Base-by-base conservation (phyloP, 805 yeast genomes). In the Wickerhamomyces pijperi region DNA sequence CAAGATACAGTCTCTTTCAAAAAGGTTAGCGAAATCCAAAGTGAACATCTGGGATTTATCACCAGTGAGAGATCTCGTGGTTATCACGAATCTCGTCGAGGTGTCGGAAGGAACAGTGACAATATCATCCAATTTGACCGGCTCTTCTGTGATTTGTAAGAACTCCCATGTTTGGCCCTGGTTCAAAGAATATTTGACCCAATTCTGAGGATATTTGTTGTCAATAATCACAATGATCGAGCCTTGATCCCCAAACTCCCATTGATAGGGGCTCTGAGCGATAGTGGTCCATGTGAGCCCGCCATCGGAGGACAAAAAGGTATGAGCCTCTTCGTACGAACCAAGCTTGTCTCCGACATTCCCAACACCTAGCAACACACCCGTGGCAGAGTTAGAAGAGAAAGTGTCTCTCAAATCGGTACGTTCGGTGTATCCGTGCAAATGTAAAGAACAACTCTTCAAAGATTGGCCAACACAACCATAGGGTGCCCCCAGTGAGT, bases 191-290 rank as follows among this genome's bases (percentile, higher is more conserved):
- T 77, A 88, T 1, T 60, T 47, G 2, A 90, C 39, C 1, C 62
- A 56, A 44, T 84, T 67, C 0, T 95, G 78, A 11, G 63, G 61
- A 17, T 70, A 74, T 3, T 58, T 63, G 14, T 72, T 74, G 33
- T 76, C 67, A 3, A 81, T 88, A 35, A 88, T 58, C 1, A 84
- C 85, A 39, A 92, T 60, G 32, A 92, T 70, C 1, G 95, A 78
- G 12, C 98, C 98, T 46, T 85, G 83, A 59, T 92, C 98, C 44
- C 97, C 97, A 58, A 67, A 92, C 58, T 88, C 97, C 97, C 97
- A 92, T 74, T 82, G 81, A 50, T 72, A 72, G 1, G 75, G 70
- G 2, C 94, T 92, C 44, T 81, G 74, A 39, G 60, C 68, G 23
- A 90, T 64, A 57, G 85, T 94, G 37, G 57, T 73, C 97, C 98